Base-by-base conservation (phyloP, 257 asterid species). In the Capsicum rhomboideum region DNA sequence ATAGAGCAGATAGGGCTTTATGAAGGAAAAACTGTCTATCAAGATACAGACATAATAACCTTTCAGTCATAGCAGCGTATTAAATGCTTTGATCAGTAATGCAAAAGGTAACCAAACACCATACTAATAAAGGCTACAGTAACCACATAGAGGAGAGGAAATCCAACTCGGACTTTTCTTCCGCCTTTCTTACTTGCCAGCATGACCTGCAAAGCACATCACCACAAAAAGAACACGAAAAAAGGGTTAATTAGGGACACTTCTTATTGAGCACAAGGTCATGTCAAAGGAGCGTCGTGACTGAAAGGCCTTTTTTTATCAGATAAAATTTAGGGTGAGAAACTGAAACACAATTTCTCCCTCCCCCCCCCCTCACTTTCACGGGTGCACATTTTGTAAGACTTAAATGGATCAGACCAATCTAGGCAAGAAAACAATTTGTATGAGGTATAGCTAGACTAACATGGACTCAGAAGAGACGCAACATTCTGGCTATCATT, bases 101-200 rank as follows among this genome's bases (percentile, higher is more conserved):
- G 91, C 63, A 87, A 80, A 68, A 82, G 79, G 77, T 82, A 66
- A 72, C 98, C 98, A 0, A 93, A 83, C 79, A 88, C 52, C 87
- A 89, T 81, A 89, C 97, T 87, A 55, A 94, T 83, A 29, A 93
- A 87, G 12, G 95, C 96, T 6, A 94, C 91, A 93, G 89, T 90
- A 91, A 93, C 92, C 52, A 94, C 98, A 34, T 84, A 93, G 40
- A 93, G 88, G 54, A 93, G 90, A 4, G 98, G 97, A 44, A 93
- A 93, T 61, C 98, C 98, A 75, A 86, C 93, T 85, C 79, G 90
- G 37, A 90, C 88, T 82, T 69, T 90, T 86, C 88, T 89, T 50
- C 56, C 79, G 2, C 84, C 89, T 28, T 83, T 83, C 69, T 59
- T 91, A 71, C 86, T 86, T 71, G 90, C 90, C 85, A 85, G 79